Conservation (phyloP, 208 protist species). For the Leishmania aethiopica region DNA sequence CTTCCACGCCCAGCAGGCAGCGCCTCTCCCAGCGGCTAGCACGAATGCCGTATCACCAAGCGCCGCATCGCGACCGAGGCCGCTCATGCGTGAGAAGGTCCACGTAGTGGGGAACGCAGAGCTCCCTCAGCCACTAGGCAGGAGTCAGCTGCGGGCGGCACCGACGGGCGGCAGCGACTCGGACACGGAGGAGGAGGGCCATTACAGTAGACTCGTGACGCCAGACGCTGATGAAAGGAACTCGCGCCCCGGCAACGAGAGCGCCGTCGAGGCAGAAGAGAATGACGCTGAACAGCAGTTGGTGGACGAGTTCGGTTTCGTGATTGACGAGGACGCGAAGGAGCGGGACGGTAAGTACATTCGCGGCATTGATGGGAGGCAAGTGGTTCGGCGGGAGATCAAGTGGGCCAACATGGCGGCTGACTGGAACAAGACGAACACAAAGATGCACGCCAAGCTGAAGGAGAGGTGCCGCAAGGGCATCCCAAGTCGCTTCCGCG, state of each 20-base stretch:
- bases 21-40: not conserved
- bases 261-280: constrained; percentile 30
- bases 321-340: constrained; percentile 73
- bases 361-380: constrained; percentile 65
- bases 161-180: constrained; percentile 65
- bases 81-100: constrained; percentile 23
- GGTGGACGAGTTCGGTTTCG: constrained; percentile 92
- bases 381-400: constrained; percentile 75
- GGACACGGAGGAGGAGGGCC: constrained; percentile 33
- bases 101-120: constrained; percentile 20
- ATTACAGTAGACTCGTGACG: not conserved
- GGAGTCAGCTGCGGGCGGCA: constrained; percentile 40
- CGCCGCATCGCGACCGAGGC: constrained; percentile 5
- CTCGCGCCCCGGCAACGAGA: constrained; percentile 9
- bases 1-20: not conserved
- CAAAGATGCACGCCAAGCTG: constrained; percentile 72
- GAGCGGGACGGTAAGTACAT: constrained; percentile 67
- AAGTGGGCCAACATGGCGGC: constrained; percentile 92
- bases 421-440: constrained; percentile 80
- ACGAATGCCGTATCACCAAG: not conserved
- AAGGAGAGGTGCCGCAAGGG: constrained; percentile 92
- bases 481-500: constrained; percentile 81
- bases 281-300: constrained; percentile 72
- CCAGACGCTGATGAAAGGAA: constrained; percentile 11
- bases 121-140: constrained; percentile 33